Conservation (phyloP, 2,329 filamentous ascomycete genomes). For the Ophiostoma perfectum region DNA sequence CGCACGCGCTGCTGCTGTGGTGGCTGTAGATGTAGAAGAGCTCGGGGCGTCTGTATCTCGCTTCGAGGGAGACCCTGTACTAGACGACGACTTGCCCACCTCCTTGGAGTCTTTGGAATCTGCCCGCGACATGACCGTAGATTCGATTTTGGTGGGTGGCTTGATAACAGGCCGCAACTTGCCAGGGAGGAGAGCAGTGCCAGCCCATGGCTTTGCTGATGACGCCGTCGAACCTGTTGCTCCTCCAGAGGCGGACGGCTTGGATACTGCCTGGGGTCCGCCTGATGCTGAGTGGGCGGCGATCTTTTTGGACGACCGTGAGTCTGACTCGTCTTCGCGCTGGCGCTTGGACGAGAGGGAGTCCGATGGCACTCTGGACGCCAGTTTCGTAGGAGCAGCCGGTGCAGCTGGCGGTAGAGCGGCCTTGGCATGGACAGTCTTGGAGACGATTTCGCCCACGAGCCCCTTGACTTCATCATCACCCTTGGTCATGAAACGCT, state of each 20-base stretch:
- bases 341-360: constrained; percentile 34
- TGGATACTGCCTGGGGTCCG: constrained; percentile 25
- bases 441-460: constrained; percentile 43
- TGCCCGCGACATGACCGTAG: constrained; percentile 13
- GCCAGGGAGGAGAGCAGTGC: constrained; percentile 39
- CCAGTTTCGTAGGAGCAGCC: constrained; percentile 14
- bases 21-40: neutral
- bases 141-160: constrained; percentile 27
- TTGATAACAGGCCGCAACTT: constrained; percentile 45
- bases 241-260: constrained; percentile 28
- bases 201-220: constrained; percentile 34
- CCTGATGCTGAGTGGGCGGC: constrained; percentile 32
- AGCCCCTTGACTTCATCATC: constrained; percentile 59
- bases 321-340: constrained; percentile 38
- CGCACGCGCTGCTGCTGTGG: constrained; percentile 23
- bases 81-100: constrained; percentile 2
- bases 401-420: neutral
- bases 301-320: constrained; percentile 37
- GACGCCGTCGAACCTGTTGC: constrained; percentile 28
- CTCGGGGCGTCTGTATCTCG: neutral
- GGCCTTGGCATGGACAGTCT: constrained; percentile 38
- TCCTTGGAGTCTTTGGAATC: constrained; percentile 13
- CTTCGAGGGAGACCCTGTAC: constrained; percentile 15
- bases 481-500: constrained; percentile 58
- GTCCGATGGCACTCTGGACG: constrained; percentile 27